Evolutionary conservation across 169 alveolate species (phyloP), one percentile per base, ranked within the genome.

Genomic region (Eimeria acervulina): DNA sequence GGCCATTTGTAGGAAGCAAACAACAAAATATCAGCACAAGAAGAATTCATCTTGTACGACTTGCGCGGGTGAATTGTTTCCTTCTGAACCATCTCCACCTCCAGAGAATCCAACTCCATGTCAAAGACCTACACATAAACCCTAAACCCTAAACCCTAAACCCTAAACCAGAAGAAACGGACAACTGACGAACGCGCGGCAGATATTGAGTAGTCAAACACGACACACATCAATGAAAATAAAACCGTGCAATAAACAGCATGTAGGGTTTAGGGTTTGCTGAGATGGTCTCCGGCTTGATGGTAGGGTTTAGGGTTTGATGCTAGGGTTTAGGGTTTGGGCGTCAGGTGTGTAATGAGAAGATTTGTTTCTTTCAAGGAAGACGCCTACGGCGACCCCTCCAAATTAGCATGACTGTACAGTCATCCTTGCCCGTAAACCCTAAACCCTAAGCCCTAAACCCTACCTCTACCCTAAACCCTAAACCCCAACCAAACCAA

Each of bases 61-160:
- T 99, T 99, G 90, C 99, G 97, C 28, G 99, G 99, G 97, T 99
- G 99, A 81, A 99, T 99, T 15, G 99, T 99, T 97, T 99, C 99
- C 98, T 99, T 99, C 96, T 99, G 99, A 42, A 99, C 99, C 96
- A 99, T 99, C 97, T 99, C 99, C 26, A 99, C 99, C 96, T 99
- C 99, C 95, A 99, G 96, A 19, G 99, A 96, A 63, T 99, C 99
- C 96, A 99, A 97, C 97, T 99, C 99, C 97, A 98, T 97, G 97
- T 99, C 99, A 88, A 99, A 99, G 76, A 99, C 99, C 97, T 96
- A 74, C 1, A 47, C 40, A 47, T 3, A 78, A 36, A 78, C 36
- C 88, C 88, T 55, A 23, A 36, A 78, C 33, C 42, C 74, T 63
- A 63, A 63, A 63, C 74, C 74, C 74, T 63, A 63, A 63, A 63